Percentiles rank a stretch among this genome's conserved stretches.
phyloP scores from a whole-genome alignment of 2,329 filamentous ascomycete genomes.

The Aspergillus puulaauensis region DNA sequence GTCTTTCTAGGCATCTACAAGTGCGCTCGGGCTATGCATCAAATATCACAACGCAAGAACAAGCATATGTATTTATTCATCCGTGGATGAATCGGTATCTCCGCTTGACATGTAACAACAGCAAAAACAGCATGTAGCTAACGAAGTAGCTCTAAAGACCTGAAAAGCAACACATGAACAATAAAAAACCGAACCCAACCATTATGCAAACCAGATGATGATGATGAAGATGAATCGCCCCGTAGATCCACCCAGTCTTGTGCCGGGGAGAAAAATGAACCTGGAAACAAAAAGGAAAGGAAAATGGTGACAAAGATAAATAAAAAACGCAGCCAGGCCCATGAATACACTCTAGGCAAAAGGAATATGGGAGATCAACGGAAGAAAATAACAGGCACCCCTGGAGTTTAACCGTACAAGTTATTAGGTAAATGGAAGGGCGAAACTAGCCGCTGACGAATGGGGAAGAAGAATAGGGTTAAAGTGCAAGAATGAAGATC shows the following conservation, averaged over 20 bases:
- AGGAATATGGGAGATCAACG: slow-evolving; percentile 1
- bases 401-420: slow-evolving; percentile 3
- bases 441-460: slow-evolving; percentile 1
- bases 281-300: neutral
- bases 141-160: neutral
- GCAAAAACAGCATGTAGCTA: neutral
- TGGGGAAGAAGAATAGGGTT: slow-evolving; percentile 6
- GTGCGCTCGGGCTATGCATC: neutral
- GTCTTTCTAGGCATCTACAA: too few species aligned
- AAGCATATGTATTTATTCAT: neutral
- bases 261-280: neutral
- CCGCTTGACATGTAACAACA: neutral
- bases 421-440: slow-evolving; percentile 6
- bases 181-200: slow-evolving; percentile 7
- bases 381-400: neutral
- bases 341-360: neutral
- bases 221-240: neutral
- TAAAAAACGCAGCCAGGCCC: neutral
- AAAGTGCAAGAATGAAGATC: slow-evolving; percentile 18
- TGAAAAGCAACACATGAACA: neutral
- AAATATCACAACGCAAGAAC: neutral
- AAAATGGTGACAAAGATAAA: neutral
- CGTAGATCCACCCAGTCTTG: slow-evolving; percentile 5
- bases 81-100: neutral
- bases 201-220: slow-evolving; percentile 16